phyloP scores from a whole-genome alignment of 75 land plant genomes.

The Isoetes taiwanensis region DNA sequence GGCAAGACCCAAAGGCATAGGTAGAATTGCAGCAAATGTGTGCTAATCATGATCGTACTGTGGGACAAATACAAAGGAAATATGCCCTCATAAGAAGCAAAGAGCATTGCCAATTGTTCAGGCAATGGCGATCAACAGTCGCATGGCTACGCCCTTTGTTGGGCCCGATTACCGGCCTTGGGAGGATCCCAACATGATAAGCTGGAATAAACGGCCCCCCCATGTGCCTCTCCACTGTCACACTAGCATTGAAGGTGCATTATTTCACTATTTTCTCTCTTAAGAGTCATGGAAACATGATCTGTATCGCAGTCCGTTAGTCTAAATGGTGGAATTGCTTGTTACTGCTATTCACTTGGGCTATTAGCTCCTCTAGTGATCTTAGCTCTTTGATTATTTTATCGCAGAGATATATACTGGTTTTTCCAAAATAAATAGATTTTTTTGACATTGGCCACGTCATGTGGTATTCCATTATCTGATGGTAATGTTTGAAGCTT shows the following conservation, averaged over 20 bases:
- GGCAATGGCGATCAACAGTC: too few species aligned
- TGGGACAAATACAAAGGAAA: too few species aligned
- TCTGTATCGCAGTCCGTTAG: not conserved
- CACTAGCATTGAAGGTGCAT: constrained; percentile 60
- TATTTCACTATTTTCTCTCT: not conserved
- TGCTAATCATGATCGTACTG: too few species aligned
- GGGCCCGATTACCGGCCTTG: constrained; percentile 27
- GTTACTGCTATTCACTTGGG: not conserved
- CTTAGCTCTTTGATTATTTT: not conserved
- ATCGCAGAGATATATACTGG: not conserved
- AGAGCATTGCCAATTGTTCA: too few species aligned
- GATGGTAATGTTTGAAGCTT: too few species aligned
- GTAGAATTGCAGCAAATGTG: too few species aligned
- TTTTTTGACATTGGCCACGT: not conserved
- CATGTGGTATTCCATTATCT: too few species aligned
- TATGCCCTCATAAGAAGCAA: too few species aligned
- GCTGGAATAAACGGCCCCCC: constrained; percentile 67
- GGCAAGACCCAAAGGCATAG: too few species aligned
- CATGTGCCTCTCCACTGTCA: constrained; percentile 83
- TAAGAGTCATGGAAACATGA: not conserved
- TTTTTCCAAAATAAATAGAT: not conserved
- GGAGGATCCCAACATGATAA: constrained; percentile 82
- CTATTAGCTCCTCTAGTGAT: not conserved
- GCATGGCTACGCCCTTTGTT: too few species aligned
- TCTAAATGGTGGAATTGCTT: not conserved